These are phyloP conservation scores for Collariella sp. DNA, from an alignment of 495 filamentous ascomycete genomes.

Conservation along the genomic window DNA sequence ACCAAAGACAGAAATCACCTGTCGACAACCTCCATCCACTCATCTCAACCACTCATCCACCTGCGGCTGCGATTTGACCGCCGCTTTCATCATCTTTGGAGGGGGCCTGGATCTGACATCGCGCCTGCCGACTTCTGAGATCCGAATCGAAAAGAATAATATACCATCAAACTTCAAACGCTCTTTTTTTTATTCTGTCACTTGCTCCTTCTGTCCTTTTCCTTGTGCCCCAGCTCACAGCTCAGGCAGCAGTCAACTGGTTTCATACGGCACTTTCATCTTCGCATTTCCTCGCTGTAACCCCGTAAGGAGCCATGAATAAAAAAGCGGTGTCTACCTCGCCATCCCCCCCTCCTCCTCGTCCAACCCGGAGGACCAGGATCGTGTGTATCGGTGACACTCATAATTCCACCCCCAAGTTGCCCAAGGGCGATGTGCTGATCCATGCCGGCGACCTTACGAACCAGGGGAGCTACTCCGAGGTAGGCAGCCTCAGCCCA, in stretches of 20 bases:
- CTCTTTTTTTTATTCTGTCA: too few relatives aligned
- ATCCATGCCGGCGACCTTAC: constrained; percentile 88
- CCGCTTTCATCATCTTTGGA: neutral
- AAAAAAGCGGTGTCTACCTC: neutral
- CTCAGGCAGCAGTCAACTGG: neutral
- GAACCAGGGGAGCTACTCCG: constrained; percentile 60
- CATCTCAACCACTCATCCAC: neutral
- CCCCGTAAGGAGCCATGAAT: neutral
- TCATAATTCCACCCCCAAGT: constrained; percentile 56
- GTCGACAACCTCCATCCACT: neutral
- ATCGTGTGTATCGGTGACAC: constrained; percentile 81
- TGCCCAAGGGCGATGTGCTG: constrained; percentile 79
- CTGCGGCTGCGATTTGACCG: too few relatives aligned
- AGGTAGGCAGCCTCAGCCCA: constrained; percentile 16
- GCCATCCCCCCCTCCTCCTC: neutral
- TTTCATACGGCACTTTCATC: too few relatives aligned
- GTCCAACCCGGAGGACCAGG: constrained; percentile 30
- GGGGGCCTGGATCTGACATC: neutral
- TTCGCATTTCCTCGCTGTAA: too few relatives aligned
- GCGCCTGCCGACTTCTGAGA: neutral
- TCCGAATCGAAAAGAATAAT: too few relatives aligned
- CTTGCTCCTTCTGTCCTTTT: neutral
- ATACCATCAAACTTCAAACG: too few relatives aligned
- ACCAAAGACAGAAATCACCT: neutral
- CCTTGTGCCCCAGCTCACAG: neutral